Conservation (phyloP, 192 early-diverging fungal genomes). For the Helicostylum pulchrum region DNA sequence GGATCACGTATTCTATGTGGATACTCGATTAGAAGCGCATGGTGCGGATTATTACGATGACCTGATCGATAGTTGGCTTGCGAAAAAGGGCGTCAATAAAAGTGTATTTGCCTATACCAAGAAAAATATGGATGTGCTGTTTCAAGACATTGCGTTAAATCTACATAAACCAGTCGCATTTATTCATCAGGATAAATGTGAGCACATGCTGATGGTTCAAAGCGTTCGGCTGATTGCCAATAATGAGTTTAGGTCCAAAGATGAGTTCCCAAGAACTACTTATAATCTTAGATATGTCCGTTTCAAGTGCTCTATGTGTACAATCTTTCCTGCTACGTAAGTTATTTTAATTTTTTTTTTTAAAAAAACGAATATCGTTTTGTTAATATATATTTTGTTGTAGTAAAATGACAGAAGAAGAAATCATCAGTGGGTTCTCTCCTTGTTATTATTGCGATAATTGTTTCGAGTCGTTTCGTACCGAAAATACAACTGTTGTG, state of each 20-base stretch:
- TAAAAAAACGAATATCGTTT: background rate
- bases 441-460: slow-evolving; percentile 11
- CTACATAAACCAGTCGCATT: slow-evolving; percentile 8
- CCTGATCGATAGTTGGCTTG: background rate
- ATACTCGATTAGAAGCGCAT: background rate
- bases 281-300: background rate
- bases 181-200: slow-evolving; percentile 13
- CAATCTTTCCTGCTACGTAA: slow-evolving; percentile 16
- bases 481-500: background rate
- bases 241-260: background rate
- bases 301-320: slow-evolving; percentile 15
- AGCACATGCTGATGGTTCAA: slow-evolving; percentile 9
- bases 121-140: background rate
- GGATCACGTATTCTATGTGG: background rate
- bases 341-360: too few species aligned
- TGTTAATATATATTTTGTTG: background rate
- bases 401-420: slow-evolving; percentile 12
- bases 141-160: background rate
- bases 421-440: slow-evolving; percentile 11
- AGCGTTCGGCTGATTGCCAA: background rate
- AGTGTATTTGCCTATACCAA: background rate
- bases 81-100: background rate
- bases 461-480: slow-evolving; percentile 5
- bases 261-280: background rate
- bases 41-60: background rate